Evolutionary conservation across 1,284 basidiomycete genomes (phyloP), one percentile per base, ranked within the genome.

Genomic region (Lentinula novae-zelandiae): DNA sequence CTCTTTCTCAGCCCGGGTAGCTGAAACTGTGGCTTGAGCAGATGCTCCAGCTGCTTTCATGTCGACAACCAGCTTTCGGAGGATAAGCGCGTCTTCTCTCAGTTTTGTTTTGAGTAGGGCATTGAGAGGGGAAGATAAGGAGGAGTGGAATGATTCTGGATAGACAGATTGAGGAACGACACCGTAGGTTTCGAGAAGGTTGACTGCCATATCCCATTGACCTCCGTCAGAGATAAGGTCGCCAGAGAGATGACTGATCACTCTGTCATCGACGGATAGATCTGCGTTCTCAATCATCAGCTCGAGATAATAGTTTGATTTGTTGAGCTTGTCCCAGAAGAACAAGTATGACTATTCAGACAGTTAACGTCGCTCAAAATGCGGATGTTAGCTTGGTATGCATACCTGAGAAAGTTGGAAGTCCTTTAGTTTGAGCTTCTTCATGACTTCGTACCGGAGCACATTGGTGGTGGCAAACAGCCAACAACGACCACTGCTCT

Each of bases 311-410:
- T 92, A 96, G 78, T 98, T 98, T 58, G 89, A 82, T 76, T 97
- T 97, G 79, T 97, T 95, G 56, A 97, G 82, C 76, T 96, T 96
- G 76, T 96, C 94, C 80, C 89, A 96, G 81, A 96, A 95, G 82
- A 93, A 95, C 17, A 95, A 80, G 75, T 96, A 96, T 4, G 86
- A 85, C 88, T 92, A 69, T 36, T 36, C 33, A 10, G 31, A 31
- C 5, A 3, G 31, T 50, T 50, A 49, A 15, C 3, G 5, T n/a
- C 7, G 3, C 6, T 39, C 17, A n/a, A 20, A 44, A 34, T 8
- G 31, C 40, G 12, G 15, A 4, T n/a, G 9, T 33, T 27, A 61
- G 44, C 7, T n/a, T 3, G 20, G 8, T 42, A 71, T 78, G 22
- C 8, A 59, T 56, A 85, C 87, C 80, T 96, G 95, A 12, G 92